Evolutionary conservation across 192 early-diverging fungal genomes (phyloP).

Genomic region (Backusella circina): DNA sequence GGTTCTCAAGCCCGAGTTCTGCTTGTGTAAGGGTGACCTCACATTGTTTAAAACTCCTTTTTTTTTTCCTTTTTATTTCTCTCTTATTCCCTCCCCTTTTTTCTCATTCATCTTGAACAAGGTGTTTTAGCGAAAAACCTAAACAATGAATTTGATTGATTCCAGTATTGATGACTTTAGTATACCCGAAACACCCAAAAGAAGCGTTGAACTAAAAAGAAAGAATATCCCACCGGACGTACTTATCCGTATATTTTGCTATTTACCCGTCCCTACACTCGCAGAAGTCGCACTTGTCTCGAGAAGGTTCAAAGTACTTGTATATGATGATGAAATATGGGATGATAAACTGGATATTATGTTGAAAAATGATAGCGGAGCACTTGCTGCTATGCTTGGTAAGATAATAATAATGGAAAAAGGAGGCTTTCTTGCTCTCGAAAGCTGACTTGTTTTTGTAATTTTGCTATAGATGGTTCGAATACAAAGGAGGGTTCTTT

Average conservation of each 20-base stretch:
- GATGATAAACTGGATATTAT: slow-evolving; percentile 52
- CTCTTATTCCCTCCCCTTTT: neutral
- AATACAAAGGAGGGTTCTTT: slow-evolving; percentile 6
- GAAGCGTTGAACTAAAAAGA: neutral
- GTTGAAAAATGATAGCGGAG: slow-evolving; percentile 16
- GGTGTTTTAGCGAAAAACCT: neutral
- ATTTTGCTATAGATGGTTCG: slow-evolving; percentile 7
- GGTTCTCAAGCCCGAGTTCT: neutral
- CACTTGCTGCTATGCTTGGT: slow-evolving; percentile 18
- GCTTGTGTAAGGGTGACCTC: neutral
- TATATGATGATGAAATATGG: slow-evolving; percentile 76
- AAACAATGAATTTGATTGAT: neutral
- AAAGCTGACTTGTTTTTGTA: neutral
- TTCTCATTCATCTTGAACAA: neutral
- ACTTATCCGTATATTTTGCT: slow-evolving; percentile 39
- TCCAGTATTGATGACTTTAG: neutral
- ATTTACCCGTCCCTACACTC: slow-evolving; percentile 43
- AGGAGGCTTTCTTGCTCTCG: neutral
- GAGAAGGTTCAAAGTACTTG: slow-evolving; percentile 74
- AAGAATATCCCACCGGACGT: slow-evolving; percentile 41
- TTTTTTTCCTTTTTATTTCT: neutral
- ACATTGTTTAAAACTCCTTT: neutral
- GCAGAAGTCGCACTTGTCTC: slow-evolving; percentile 55
- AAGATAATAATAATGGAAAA: neutral
- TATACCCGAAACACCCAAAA: neutral